Percentiles rank a stretch among this genome's conserved stretches.
phyloP scores from a whole-genome alignment of 805 yeast species.

The Candida boleticola region DNA sequence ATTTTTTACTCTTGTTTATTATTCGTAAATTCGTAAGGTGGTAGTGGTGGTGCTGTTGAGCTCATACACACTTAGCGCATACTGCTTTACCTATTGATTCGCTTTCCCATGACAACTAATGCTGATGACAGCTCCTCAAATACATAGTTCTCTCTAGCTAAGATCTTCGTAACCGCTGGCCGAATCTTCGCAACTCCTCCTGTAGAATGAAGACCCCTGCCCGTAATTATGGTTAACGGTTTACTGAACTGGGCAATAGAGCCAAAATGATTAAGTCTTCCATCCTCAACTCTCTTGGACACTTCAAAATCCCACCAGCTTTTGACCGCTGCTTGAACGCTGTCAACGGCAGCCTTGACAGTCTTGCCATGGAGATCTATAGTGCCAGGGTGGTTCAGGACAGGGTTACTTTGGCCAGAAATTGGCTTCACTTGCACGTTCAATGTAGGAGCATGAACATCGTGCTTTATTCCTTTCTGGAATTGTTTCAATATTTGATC shows the following conservation, averaged over 20 bases:
- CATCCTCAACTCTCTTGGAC: constrained; percentile 36
- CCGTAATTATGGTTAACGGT: constrained; percentile 55
- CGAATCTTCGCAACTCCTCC: constrained; percentile 54
- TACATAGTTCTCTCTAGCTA: constrained; percentile 36
- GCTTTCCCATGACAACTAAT: constrained; percentile 18
- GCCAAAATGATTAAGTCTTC: constrained; percentile 32
- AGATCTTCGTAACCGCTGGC: constrained; percentile 36
- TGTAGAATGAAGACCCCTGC: constrained; percentile 67
- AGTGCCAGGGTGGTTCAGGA: background rate
- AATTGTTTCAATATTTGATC: background rate
- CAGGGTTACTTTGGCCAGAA: background rate
- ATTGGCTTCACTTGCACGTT: background rate
- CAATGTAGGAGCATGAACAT: background rate
- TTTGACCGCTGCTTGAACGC: constrained; percentile 33
- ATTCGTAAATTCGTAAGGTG: too few relatives aligned
- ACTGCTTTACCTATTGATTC: too few relatives aligned
- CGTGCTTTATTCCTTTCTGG: background rate
- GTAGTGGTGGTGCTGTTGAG: too few relatives aligned
- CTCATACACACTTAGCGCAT: background rate
- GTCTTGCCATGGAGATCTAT: constrained; percentile 60
- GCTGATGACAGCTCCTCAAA: constrained; percentile 44
- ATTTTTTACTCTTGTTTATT: too few relatives aligned
- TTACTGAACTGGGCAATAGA: constrained; percentile 38
- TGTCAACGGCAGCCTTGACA: constrained; percentile 45
- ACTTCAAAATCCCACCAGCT: constrained; percentile 68